Evolutionary conservation across 345 rosid genomes (phyloP), one percentile per base, ranked within the genome.

Genomic region (Eutrema heterophyllum): DNA sequence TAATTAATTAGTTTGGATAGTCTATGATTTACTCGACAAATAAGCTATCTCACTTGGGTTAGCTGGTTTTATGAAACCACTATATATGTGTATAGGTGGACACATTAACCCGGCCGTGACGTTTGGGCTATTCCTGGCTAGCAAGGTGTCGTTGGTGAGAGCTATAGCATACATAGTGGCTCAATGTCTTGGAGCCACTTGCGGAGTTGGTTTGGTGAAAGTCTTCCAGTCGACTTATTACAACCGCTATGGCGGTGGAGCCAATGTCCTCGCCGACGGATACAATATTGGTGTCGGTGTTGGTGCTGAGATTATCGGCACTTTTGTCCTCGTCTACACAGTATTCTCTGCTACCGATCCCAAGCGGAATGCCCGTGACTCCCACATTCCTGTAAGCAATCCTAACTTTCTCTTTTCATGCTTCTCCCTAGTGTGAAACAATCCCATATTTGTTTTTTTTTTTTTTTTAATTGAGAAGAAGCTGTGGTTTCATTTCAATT

Each of bases 271-370:
- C 0, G 36, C 69, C 0, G 80, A 41, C 0, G 93, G 90, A 4
- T 86, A 86, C 90, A 86, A 82, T 70, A 66, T 39, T 10, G 87
- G 87, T 45, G 80, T 60, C 3, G 96, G 96, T 18, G 55, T 92
- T 68, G 92, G 85, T 4, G 98, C 91, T 4, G 98, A 92, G 88
- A 89, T 92, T 67, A 86, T 92, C 10, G 97, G 96, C 5, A 92
- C 97, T 11, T 92, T 89, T 24, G 89, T 89, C 36, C 76, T 92
- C 63, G 96, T 92, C 29, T 92, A 92, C 83, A 92, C 96, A 0
- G 98, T 92, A 43, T 90, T 92, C 83, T 92, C 98, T 1, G 95
- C 98, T 56, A 92, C 95, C 0, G 90, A 92, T 65, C 96, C 98
- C 14, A 88, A 90, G 84, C 80, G 95, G 45, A 92, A 64, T 35